phyloP scores from a whole-genome alignment of 78 protist genomes.

The Protostelium mycophagum region DNA sequence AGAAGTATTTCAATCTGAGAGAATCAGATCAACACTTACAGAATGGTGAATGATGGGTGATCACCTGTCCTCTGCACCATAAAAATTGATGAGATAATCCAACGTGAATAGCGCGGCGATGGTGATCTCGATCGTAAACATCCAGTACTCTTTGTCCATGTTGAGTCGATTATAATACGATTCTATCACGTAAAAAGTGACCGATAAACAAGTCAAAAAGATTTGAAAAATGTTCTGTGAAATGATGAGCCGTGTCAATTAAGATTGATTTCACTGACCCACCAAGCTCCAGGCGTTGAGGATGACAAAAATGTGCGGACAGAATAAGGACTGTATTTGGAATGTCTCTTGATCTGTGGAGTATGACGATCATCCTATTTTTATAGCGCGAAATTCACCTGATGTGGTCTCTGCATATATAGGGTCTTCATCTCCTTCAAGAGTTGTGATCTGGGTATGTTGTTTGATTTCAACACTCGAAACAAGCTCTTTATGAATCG shows the following conservation, averaged over 20 bases:
- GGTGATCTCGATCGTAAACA: neutral
- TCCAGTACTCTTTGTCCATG: neutral
- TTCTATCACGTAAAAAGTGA: neutral
- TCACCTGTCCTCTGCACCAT: neutral
- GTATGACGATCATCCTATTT: neutral
- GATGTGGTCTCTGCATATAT: neutral
- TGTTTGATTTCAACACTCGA: neutral
- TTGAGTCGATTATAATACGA: neutral
- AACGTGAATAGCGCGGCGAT: neutral
- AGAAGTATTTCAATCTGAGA: neutral
- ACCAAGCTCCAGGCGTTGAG: neutral
- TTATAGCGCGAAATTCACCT: neutral
- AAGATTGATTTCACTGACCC: neutral
- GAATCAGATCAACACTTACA: neutral
- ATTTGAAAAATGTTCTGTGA: neutral
- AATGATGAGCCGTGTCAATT: neutral
- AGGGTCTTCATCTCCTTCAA: neutral
- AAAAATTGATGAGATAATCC: neutral
- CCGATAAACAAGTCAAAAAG: neutral
- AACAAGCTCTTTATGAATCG: neutral
- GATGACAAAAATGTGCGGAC: neutral
- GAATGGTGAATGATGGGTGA: too few relatives aligned
- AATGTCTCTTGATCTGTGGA: neutral
- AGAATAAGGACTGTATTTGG: neutral
- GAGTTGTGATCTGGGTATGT: neutral